phyloP scores from a whole-genome alignment of 805 yeast genomes.

The Lipomyces sp. region DNA sequence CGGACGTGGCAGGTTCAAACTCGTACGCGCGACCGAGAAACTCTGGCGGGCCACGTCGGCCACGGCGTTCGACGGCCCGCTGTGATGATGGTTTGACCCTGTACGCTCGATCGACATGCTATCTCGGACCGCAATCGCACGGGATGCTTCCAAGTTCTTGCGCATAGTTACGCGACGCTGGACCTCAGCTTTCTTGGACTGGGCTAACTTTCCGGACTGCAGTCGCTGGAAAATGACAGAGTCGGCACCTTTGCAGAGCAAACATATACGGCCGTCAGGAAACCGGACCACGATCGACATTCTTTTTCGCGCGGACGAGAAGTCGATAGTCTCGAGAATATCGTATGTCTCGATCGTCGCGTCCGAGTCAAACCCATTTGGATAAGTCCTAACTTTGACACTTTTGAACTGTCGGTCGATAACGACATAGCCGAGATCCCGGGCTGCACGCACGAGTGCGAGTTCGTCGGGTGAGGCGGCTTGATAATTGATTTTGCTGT shows the following conservation, averaged over 20 bases:
- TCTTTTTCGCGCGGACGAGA: conserved; percentile 84
- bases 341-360: conserved; percentile 72
- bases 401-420: conserved; percentile 64
- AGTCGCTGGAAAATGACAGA: conserved; percentile 81
- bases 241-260: conserved; percentile 96
- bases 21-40: conserved; percentile 37
- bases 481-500: conserved; percentile 70
- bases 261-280: conserved; percentile 74
- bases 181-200: conserved; percentile 67
- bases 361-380: conserved; percentile 71
- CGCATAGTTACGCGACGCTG: conserved; percentile 62
- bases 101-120: conserved; percentile 46
- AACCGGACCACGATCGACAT: conserved; percentile 86
- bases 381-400: conserved; percentile 75
- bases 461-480: conserved; percentile 97
- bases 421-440: conserved; percentile 92
- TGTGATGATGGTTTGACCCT: not conserved
- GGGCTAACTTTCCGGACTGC: conserved; percentile 61
- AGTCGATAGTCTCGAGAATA: conserved; percentile 80
- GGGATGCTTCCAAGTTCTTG: conserved; percentile 76
- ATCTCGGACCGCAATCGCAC: conserved; percentile 58
- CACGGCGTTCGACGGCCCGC: not conserved
- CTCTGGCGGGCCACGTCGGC: conserved; percentile 47
- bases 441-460: conserved; percentile 91
- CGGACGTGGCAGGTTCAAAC: conserved; percentile 34